phyloP scores from a whole-genome alignment of 768 basidiomycete species.

The Tylopilus plumbeoviolaceoides region DNA sequence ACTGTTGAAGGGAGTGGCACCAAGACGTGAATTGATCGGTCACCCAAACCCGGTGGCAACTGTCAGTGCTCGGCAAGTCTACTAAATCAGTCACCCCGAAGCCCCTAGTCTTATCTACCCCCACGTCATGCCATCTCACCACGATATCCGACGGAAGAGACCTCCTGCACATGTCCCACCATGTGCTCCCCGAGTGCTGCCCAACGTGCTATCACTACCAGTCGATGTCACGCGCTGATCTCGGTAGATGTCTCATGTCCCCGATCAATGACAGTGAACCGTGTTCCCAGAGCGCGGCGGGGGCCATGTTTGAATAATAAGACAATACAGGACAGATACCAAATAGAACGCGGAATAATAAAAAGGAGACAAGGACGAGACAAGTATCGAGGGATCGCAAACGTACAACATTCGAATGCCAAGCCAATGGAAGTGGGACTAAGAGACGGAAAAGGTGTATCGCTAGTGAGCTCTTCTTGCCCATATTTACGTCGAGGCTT shows the following conservation, averaged over 20 bases:
- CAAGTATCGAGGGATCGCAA: constrained; percentile 28
- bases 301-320: constrained; percentile 15
- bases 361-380: constrained; percentile 11
- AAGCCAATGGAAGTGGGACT: constrained; percentile 8
- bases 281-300: background rate
- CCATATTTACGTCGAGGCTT: constrained; percentile 13
- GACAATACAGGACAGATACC: constrained; percentile 28
- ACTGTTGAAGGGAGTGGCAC: background rate
- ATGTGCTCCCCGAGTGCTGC: background rate
- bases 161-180: background rate
- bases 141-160: background rate
- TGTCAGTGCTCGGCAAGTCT: constrained; percentile 1
- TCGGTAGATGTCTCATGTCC: no score
- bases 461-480: background rate
- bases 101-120: background rate
- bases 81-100: background rate
- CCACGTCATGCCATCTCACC: background rate
- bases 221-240: background rate
- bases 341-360: constrained; percentile 28
- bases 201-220: background rate
- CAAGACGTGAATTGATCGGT: background rate
- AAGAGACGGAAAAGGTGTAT: constrained; percentile 1
- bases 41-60: constrained; percentile 13
- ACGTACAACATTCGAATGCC: constrained; percentile 23
- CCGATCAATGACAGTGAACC: no score